These are phyloP conservation scores for Boechera stricta DNA, from an alignment of 345 rosid genomes.

Conservation along the genomic window DNA sequence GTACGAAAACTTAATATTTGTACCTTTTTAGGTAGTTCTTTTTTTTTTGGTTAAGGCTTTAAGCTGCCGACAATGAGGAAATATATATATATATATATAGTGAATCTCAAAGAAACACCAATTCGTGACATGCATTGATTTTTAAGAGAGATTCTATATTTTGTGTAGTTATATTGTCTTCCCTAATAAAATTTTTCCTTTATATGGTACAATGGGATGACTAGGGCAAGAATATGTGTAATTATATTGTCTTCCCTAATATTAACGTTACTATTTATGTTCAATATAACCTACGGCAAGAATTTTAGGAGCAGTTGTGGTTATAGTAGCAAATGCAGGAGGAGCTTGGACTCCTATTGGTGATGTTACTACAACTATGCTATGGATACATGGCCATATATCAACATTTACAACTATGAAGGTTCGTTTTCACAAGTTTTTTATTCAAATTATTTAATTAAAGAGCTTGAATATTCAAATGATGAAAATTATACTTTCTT, in stretches of 20 bases:
- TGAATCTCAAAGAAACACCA: constrained; percentile 8
- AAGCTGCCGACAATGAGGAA: neutral
- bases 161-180: neutral
- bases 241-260: too few relatives aligned
- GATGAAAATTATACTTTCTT: neutral
- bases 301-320: constrained; percentile 83
- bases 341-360: constrained; percentile 93
- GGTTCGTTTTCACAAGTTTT: constrained; percentile 45
- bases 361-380: constrained; percentile 90
- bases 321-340: constrained; percentile 91
- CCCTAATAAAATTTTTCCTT: neutral
- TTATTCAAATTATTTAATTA: too few relatives aligned
- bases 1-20: constrained; percentile 49
- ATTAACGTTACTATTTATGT: neutral
- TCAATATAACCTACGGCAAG: constrained; percentile 44
- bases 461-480: neutral
- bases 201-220: neutral
- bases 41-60: neutral
- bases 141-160: neutral
- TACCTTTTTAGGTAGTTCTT: neutral
- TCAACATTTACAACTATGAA: constrained; percentile 73
- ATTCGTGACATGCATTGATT: neutral
- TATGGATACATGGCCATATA: constrained; percentile 86
- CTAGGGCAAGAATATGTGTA: too few relatives aligned
- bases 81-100: neutral